Evolutionary conservation across 352 stramenopile species (phyloP), one percentile per base, ranked within the genome.

Genomic region (Globisporangium echinulatum): DNA sequence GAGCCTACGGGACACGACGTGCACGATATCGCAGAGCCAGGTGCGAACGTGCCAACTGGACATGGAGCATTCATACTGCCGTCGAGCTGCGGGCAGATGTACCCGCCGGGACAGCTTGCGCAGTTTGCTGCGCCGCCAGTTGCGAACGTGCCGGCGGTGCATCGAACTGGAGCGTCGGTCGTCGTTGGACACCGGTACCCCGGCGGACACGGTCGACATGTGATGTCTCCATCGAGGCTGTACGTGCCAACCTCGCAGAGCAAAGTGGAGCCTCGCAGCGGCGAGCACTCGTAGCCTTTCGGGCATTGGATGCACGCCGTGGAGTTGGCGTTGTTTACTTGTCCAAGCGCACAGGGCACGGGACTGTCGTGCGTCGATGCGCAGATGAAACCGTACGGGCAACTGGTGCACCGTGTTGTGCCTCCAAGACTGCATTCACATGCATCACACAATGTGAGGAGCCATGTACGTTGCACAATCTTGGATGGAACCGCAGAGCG

Each of bases 1-100:
- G 63, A 88, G 10, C 76, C 78, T 38, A 72, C 72, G 6, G 88
- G 79, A 44, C 88, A 96, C 2, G 54, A 69, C 0, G 77, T 88
- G 46, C 90, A 97, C 47, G 70, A 57, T 11, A 74, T 68, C 19
- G 77, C 58, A 17, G 54, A 61, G 33, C 66, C 76, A 11, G 49
- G 17, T 11, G 79, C 70, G 53, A 70, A 88, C 54, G 66, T 74
- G 5, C 79, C 79, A 9, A 70, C 57, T 10, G 67, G 49, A 42
- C 77, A 90, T 9, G 67, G 62, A 7, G 67, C 59, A 40, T 87
- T 87, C 52, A 66, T 68, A 25, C 69, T 83, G 7, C 77, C 77
- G 59, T 87, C 77, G 4, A 67, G 63, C 2, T 40, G 47, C 9
- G 77, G 81, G 54, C 79, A 90, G 66, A 82, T 82, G 49, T 69